phyloP scores from a whole-genome alignment of 495 filamentous ascomycete genomes.

The Aspergillus haitiensis region DNA sequence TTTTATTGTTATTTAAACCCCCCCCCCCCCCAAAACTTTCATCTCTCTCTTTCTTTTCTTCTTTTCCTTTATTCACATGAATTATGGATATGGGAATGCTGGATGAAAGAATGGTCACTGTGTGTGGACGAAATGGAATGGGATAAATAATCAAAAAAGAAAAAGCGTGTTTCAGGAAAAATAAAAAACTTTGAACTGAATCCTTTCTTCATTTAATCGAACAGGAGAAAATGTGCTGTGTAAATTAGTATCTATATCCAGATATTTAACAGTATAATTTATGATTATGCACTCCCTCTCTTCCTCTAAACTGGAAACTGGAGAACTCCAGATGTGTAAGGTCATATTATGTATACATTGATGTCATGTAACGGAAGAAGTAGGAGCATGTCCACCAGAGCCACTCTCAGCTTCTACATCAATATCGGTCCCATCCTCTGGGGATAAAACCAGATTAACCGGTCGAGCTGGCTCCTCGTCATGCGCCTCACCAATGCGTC shows the following conservation, averaged over 20 bases:
- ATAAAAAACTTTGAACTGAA: constrained; percentile 6
- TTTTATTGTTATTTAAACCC: not conserved
- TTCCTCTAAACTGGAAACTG: too few species aligned
- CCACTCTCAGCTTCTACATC: constrained; percentile 18
- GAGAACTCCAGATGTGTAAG: too few species aligned
- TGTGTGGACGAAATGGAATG: not conserved
- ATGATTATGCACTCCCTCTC: too few species aligned
- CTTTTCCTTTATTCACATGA: constrained; percentile 5
- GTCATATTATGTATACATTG: too few species aligned
- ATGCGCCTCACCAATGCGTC: constrained; percentile 28
- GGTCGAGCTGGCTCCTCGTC: constrained; percentile 39
- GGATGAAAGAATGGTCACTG: not conserved
- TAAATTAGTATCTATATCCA: not conserved
- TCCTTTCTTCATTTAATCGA: not conserved
- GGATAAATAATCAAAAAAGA: not conserved
- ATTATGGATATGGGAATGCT: constrained; percentile 2
- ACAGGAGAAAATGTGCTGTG: not conserved
- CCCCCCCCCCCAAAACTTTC: too few species aligned
- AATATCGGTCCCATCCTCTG: constrained; percentile 14
- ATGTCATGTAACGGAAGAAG: not conserved
- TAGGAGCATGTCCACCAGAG: not conserved
- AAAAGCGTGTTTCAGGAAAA: constrained; percentile 14
- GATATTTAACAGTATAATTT: too few species aligned
- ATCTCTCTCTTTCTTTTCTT: not conserved
- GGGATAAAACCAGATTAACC: constrained; percentile 28